These are phyloP conservation scores for Fusarium falciforme DNA, from an alignment of 2,329 filamentous ascomycete genomes.

Conservation along the genomic window DNA sequence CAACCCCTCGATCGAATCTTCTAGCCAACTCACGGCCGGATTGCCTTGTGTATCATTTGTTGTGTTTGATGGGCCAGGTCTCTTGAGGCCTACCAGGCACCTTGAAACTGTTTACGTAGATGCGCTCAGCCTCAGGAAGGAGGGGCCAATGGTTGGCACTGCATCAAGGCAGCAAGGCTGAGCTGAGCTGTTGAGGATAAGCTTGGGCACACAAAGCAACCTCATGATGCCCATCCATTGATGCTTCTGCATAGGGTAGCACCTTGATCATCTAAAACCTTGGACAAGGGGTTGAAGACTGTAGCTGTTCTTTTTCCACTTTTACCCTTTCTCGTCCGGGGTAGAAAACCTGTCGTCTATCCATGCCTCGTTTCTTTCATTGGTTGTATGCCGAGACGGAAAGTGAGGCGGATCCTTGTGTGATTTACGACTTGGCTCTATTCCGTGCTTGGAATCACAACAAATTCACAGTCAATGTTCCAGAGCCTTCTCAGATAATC, in stretches of 20 bases:
- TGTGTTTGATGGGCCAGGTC: background rate
- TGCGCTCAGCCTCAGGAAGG: constrained; percentile 3
- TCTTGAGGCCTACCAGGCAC: constrained; percentile 20
- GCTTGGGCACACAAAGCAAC: background rate
- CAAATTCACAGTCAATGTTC: background rate
- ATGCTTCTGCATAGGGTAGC: background rate
- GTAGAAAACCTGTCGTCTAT: background rate
- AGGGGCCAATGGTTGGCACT: constrained; percentile 8
- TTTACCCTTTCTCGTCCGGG: background rate
- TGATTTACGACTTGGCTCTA: background rate
- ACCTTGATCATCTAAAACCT: background rate
- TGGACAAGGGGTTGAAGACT: background rate
- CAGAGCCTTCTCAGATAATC: background rate
- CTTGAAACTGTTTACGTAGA: background rate
- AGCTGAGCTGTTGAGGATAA: background rate
- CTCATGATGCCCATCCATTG: background rate
- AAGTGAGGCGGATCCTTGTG: constrained; percentile 10
- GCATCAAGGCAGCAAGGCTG: constrained; percentile 25
- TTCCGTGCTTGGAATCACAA: background rate
- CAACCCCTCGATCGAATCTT: constrained; percentile 40
- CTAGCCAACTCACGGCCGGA: constrained; percentile 28
- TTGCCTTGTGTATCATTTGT: constrained; percentile 1
- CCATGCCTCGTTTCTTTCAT: background rate
- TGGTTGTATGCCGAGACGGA: background rate
- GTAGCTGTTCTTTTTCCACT: background rate